These are phyloP conservation scores for Leucosporidium creatinivorum DNA, from an alignment of 768 basidiomycete genomes.

Conservation along the genomic window DNA sequence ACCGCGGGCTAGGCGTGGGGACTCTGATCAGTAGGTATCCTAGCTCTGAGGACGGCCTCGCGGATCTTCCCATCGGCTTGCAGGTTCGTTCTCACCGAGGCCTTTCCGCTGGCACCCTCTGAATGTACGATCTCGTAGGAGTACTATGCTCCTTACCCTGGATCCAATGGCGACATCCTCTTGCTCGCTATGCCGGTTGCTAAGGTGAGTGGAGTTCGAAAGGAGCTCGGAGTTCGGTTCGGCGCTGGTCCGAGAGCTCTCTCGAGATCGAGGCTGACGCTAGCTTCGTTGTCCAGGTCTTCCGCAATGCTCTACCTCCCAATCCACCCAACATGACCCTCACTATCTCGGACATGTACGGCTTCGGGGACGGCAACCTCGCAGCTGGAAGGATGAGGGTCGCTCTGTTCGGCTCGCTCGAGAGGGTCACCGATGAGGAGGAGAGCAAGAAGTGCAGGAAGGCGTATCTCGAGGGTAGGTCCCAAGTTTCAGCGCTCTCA, in stretches of 20 bases:
- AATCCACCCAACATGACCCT: conserved; percentile 29
- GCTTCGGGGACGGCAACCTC: conserved; percentile 31
- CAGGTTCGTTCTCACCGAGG: neutral
- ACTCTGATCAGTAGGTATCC: conserved; percentile 24
- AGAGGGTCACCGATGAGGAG: conserved; percentile 22
- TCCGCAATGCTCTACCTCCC: conserved; percentile 33
- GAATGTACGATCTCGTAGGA: no score
- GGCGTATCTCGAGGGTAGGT: conserved; percentile 25
- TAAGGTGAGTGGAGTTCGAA: conserved; percentile 6
- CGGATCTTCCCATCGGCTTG: conserved; percentile 25
- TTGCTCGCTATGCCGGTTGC: conserved; percentile 33
- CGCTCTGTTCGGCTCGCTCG: conserved; percentile 31
- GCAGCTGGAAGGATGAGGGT: conserved; percentile 29
- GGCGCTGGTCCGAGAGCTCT: neutral
- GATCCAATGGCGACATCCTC: conserved; percentile 29
- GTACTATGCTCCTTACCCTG: conserved; percentile 33
- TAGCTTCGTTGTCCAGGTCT: conserved; percentile 9
- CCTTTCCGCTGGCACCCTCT: no score
- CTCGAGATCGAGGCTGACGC: neutral
- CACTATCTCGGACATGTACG: conserved; percentile 28
- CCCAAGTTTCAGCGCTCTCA: no score
- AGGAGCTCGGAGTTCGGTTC: neutral
- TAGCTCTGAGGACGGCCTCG: neutral
- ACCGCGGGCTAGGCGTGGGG: conserved; percentile 18
- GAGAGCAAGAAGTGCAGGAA: conserved; percentile 1